Conservation (phyloP, 768 basidiomycete species). For the Amanita rimosa region DNA sequence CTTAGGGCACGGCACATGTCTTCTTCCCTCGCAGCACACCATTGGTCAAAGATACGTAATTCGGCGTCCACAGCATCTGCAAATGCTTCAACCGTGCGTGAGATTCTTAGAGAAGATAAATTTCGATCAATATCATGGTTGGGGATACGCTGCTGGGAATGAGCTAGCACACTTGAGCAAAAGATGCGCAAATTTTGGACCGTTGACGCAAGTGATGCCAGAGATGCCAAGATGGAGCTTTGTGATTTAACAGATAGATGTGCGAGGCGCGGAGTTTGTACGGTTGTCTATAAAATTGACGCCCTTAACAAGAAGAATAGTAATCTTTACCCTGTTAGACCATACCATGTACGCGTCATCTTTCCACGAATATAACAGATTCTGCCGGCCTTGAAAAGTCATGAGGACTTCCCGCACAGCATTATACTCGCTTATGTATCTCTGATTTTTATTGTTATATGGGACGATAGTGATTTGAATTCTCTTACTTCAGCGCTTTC, state of each 20-base stretch:
- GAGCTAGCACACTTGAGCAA: slow-evolving; percentile 33
- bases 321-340: background rate
- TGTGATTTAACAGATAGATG: slow-evolving; percentile 63
- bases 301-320: background rate
- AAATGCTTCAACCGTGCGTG: slow-evolving; percentile 72
- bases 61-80: slow-evolving; percentile 61
- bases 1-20: slow-evolving; percentile 47
- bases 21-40: slow-evolving; percentile 65
- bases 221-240: slow-evolving; percentile 46
- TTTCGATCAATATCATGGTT: slow-evolving; percentile 6
- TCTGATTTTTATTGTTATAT: slow-evolving; percentile 23
- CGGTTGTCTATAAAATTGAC: slow-evolving; percentile 25
- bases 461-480: background rate
- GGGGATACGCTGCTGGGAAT: slow-evolving; percentile 14
- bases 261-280: slow-evolving; percentile 44
- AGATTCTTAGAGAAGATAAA: slow-evolving; percentile 17
- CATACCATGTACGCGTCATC: slow-evolving; percentile 22
- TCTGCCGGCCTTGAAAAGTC: slow-evolving; percentile 61
- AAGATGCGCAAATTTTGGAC: slow-evolving; percentile 56
- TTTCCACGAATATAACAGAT: slow-evolving; percentile 37
- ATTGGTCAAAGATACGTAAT: slow-evolving; percentile 45
- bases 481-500: slow-evolving; percentile 29
- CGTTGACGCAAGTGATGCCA: slow-evolving; percentile 49
- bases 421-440: slow-evolving; percentile 63
- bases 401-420: slow-evolving; percentile 71